Evolutionary conservation across 108 stramenopile genomes (phyloP), one percentile per base, ranked within the genome.

Genomic region (Craspedostauros australis): DNA sequence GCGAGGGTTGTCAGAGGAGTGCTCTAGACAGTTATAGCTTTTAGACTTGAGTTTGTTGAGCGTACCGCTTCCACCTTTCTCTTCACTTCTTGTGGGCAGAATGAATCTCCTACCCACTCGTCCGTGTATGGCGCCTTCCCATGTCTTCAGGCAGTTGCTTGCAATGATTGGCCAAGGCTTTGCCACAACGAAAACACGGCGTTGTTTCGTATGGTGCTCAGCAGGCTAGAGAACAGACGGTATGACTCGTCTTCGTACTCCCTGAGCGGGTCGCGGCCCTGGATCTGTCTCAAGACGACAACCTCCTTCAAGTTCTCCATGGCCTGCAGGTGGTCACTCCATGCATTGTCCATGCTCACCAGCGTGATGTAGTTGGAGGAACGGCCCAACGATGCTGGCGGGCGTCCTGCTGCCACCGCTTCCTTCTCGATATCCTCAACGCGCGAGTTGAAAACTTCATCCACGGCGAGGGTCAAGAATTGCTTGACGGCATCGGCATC

Each of bases 291-390:
- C 37, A 94, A 50, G 49, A 79, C 70, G 18, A 94, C 93, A 42
- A 63, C 70, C 48, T 94, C 93, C 44, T 90, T 85, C 53, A 94
- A 47, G 49, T 81, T 78, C 46, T 88, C 88, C 84, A 94, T 79
- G 51, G 79, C 72, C 44, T 86, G 84, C 7, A 94, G 60, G 57
- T 94, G 93, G 46, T 94, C 86, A 59, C 82, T 84, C 88, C 88
- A 94, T 2, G 86, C 86, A 60, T 88, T 90, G 66, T 94, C 93
- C 79, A 88, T 77, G 9, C 84, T 77, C 26, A 94, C 80, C 28
- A 94, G 82, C 2, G 81, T 79, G 46, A 90, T 79, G 68, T 90
- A 88, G 40, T 86, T 85, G 21, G 84, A 79, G n/a, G 92, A 92
- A 20, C 86, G 79, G 8, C 80, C 84, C 19, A 88, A 49, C 12